phyloP scores from a whole-genome alignment of 768 basidiomycete genomes.

The Coprinellus aureogranulatus region DNA sequence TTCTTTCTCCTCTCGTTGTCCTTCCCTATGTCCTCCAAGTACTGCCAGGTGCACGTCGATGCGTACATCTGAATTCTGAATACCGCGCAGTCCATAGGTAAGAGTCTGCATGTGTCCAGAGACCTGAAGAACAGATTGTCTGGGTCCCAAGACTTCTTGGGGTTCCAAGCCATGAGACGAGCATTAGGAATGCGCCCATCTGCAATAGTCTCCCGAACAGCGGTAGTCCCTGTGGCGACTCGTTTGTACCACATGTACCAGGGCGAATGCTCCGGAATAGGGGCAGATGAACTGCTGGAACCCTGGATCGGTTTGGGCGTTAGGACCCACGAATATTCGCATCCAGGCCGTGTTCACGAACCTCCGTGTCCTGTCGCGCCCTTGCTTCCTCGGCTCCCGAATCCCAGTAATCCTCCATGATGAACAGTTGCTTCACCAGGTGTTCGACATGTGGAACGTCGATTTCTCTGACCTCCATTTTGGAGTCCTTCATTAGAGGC shows the following conservation, averaged over 20 bases:
- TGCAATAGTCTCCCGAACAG: not conserved
- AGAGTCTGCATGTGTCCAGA: constrained; percentile 20
- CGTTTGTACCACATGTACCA: constrained; percentile 19
- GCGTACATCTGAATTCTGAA: constrained; percentile 24
- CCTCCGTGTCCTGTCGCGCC: no score
- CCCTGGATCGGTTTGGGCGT: no score
- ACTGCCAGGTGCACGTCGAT: constrained; percentile 13
- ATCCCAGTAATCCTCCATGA: no score
- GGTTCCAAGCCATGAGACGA: constrained; percentile 21
- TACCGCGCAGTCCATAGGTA: constrained; percentile 21
- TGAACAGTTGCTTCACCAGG: no score
- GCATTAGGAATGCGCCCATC: constrained; percentile 7
- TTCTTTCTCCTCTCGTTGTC: not conserved
- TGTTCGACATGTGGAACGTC: no score
- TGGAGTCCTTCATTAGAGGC: no score
- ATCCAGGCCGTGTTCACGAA: no score
- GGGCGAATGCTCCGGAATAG: constrained; percentile 18
- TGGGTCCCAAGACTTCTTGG: constrained; percentile 11
- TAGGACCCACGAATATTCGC: no score
- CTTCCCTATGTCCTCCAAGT: constrained; percentile 9
- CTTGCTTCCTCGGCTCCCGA: no score
- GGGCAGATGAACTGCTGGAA: no score
- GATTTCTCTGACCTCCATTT: no score
- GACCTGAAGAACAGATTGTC: constrained; percentile 22
- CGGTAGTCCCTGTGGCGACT: constrained; percentile 11